Base-by-base conservation (phyloP, 1,284 basidiomycete genomes). In the Pholiota adiposa region DNA sequence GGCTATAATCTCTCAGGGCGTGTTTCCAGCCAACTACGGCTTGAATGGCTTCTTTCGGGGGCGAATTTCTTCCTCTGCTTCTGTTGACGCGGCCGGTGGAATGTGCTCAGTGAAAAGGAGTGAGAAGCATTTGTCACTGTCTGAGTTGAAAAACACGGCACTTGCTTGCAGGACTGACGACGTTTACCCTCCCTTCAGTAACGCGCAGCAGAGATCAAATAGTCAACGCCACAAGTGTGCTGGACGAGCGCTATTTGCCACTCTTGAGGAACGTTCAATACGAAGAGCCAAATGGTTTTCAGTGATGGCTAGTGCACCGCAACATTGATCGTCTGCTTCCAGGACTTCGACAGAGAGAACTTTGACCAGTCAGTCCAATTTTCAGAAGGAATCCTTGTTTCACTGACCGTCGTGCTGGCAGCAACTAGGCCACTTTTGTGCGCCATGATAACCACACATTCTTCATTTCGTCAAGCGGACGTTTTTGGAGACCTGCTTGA, bases 191-290 rank as follows among this genome's bases (percentile, higher is more conserved):
- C 48, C n/a, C n/a, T n/a, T n/a, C n/a, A n/a, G 16, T 31, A 29
- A 18, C n/a, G n/a, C n/a, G n/a, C n/a, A n/a, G 25, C 23, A 34
- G 29, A 25, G 31, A 23, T 12, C 48, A 31, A 33, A 19, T 19
- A 4, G 6, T 9, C 19, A 29, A 34, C 48, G 48, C n/a, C n/a
- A 50, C 16, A 50, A 12, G 12, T 48, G 23, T 27, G 48, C 18
- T 50, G 48, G 31, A 50, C 48, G 48, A 50, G 48, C 48, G 29
- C 31, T 50, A 50, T 50, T 50, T 29, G 48, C 48, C 19, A 18
- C n/a, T 27, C 9, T 34, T n/a, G 19, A 34, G 48, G n/a, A 50
- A 50, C 29, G 29, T 33, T 31, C 48, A 16, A 50, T n/a, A 19
- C 2, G 27, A 16, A 9, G 16, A 33, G 48, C 48, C 29, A 50